Percentiles rank a stretch among this genome's conserved stretches.
These are phyloP conservation scores for Carex pumila DNA, from an alignment of 176 grass and related monocot species.

Conservation along the genomic window DNA sequence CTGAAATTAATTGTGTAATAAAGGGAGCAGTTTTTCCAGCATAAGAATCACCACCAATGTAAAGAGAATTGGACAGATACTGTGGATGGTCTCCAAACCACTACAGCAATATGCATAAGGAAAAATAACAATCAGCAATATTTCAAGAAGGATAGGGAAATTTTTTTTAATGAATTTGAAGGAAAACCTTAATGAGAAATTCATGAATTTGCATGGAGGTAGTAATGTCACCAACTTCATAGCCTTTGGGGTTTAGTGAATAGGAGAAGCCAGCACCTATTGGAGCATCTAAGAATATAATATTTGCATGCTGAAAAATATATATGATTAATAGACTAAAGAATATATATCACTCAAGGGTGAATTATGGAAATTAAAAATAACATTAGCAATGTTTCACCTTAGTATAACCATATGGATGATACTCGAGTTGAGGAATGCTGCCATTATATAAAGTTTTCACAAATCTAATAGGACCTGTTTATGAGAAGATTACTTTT, in stretches of 20 bases:
- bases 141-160: background rate
- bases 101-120: background rate
- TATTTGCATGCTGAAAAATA: constrained; percentile 33
- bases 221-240: constrained; percentile 29
- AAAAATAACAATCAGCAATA: background rate
- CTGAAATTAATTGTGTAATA: constrained; percentile 24
- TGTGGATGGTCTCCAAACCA: constrained; percentile 48
- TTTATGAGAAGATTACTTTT: background rate
- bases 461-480: constrained; percentile 38
- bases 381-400: background rate
- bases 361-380: background rate
- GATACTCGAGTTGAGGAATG: constrained; percentile 24
- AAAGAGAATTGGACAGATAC: constrained; percentile 43
- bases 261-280: constrained; percentile 64
- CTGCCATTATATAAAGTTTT: constrained; percentile 16
- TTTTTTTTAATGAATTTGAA: background rate
- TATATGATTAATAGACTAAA: background rate
- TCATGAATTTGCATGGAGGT: constrained; percentile 32
- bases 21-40: constrained; percentile 39
- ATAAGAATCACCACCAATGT: constrained; percentile 58
- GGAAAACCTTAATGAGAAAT: constrained; percentile 45
- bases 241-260: constrained; percentile 23
- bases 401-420: constrained; percentile 41
- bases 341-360: background rate
- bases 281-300: constrained; percentile 59